These are phyloP conservation scores for Apocynum venetum DNA, from an alignment of 257 asterid genomes.

Conservation along the genomic window DNA sequence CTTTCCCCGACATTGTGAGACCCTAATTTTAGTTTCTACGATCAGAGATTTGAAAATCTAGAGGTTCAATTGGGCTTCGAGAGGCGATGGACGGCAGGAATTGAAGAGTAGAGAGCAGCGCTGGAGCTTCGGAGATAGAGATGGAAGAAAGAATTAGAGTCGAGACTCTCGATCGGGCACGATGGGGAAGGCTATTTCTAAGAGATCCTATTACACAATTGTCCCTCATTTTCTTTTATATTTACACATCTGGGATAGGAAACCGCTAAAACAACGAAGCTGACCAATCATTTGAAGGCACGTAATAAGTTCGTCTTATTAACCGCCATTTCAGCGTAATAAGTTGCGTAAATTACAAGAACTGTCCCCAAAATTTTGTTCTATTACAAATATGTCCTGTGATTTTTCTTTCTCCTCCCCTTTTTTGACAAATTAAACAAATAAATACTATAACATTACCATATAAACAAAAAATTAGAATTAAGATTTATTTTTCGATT, in stretches of 20 bases:
- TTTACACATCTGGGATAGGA: neutral
- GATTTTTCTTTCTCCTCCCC: neutral
- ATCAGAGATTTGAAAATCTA: neutral
- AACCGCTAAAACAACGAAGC: neutral
- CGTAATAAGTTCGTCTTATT: neutral
- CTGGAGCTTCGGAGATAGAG: neutral
- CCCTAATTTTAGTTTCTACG: neutral
- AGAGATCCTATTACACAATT: neutral
- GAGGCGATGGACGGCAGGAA: neutral
- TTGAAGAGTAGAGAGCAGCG: neutral
- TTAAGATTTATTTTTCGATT: no score
- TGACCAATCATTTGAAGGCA: neutral
- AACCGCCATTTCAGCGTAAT: neutral
- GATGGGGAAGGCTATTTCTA: neutral
- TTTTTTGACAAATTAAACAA: no score
- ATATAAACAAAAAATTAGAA: no score
- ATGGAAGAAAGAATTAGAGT: slow-evolving; percentile 3
- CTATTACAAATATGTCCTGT: neutral
- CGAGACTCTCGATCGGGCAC: neutral
- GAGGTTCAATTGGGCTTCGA: neutral
- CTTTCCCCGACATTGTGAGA: slow-evolving; percentile 31
- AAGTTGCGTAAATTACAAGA: neutral
- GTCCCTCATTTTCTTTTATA: neutral
- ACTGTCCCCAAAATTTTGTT: neutral
- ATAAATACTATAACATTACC: no score